phyloP scores from a whole-genome alignment of 2,329 filamentous ascomycete species.

The Pseudogymnoascus sp. region DNA sequence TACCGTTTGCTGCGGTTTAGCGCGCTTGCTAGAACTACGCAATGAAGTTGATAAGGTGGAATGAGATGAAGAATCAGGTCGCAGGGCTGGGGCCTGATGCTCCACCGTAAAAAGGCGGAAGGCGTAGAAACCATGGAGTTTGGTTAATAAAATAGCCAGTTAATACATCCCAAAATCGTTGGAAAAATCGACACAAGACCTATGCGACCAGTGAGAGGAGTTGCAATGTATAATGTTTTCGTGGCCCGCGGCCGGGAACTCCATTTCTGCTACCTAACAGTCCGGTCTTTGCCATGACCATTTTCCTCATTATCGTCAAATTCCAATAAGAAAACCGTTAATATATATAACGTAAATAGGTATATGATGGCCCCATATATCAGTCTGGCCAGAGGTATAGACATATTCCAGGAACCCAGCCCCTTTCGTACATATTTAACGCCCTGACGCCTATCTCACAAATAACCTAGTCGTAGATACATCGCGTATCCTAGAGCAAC shows the following conservation, averaged over 20 bases:
- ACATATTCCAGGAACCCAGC: neutral
- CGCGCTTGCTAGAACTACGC: neutral
- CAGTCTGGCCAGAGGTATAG: neutral
- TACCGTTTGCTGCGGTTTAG: neutral
- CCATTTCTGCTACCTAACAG: neutral
- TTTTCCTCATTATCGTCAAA: neutral
- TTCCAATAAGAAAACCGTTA: neutral
- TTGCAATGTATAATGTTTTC: too few relatives aligned
- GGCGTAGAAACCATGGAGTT: neutral
- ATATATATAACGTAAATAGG: neutral
- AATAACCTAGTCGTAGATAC: neutral
- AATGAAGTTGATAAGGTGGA: neutral
- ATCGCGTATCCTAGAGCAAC: neutral
- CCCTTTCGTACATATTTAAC: neutral
- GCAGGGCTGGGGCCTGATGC: neutral
- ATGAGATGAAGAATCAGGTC: neutral
- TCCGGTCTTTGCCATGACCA: neutral
- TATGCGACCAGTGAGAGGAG: too few relatives aligned
- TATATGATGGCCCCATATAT: neutral
- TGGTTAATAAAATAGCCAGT: neutral
- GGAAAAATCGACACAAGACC: neutral
- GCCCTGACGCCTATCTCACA: neutral
- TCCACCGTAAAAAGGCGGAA: neutral
- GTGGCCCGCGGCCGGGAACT: neutral
- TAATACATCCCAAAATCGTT: neutral